phyloP scores from a whole-genome alignment of 192 early-diverging fungal species.

The Backusella sp. region DNA sequence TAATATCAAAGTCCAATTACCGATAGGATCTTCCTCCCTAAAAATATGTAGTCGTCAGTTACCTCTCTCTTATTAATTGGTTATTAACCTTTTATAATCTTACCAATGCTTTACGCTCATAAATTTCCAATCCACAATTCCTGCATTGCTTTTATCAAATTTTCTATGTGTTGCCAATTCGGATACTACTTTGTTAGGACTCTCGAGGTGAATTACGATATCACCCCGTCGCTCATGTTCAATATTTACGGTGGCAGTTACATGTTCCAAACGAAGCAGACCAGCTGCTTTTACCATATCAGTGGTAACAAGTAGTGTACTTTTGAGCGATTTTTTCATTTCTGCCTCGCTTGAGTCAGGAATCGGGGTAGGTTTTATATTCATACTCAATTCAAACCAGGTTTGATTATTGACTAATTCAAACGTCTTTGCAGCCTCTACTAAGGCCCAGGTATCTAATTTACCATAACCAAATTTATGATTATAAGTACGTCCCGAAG shows the following conservation, averaged over 20 bases:
- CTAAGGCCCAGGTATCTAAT: constrained; percentile 73
- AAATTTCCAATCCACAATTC: constrained; percentile 85
- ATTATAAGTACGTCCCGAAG: constrained; percentile 70
- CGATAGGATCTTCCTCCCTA: constrained; percentile 73
- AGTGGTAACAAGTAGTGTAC: constrained; percentile 42
- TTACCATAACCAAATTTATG: constrained; percentile 93
- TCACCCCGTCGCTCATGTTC: constrained; percentile 76
- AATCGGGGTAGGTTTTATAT: constrained; percentile 48
- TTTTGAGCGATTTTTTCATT: constrained; percentile 39
- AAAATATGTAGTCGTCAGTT: background rate
- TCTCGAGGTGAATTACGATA: constrained; percentile 70
- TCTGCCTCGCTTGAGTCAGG: constrained; percentile 45
- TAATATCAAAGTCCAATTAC: constrained; percentile 75
- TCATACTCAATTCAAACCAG: constrained; percentile 41
- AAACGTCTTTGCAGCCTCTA: constrained; percentile 71
- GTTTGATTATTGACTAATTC: constrained; percentile 64
- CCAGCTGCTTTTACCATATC: constrained; percentile 51
- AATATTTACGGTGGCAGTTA: constrained; percentile 82
- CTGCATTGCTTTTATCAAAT: constrained; percentile 58
- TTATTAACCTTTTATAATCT: background rate
- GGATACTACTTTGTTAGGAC: constrained; percentile 67
- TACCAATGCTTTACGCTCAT: constrained; percentile 93
- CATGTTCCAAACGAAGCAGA: constrained; percentile 73
- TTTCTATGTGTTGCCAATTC: constrained; percentile 64
- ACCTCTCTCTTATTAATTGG: background rate